phyloP scores from a whole-genome alignment of 2,329 filamentous ascomycete species.

The Botrytis fragariae region DNA sequence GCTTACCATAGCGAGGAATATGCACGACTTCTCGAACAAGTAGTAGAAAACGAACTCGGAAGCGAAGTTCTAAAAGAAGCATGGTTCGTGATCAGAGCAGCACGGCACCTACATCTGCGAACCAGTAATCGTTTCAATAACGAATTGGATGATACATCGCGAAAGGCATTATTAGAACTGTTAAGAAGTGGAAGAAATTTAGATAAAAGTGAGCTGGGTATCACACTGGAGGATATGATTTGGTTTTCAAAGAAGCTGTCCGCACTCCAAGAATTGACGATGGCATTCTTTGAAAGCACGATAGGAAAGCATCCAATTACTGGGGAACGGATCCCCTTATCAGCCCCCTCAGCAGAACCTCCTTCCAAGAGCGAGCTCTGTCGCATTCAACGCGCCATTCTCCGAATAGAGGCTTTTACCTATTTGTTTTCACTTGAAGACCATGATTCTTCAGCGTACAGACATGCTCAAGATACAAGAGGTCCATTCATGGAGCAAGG shows the following conservation, averaged over 20 bases:
- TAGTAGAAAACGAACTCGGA: neutral
- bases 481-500: neutral
- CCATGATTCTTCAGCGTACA: neutral
- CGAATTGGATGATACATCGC: neutral
- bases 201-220: neutral
- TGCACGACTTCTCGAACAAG: neutral
- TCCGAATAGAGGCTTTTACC: neutral
- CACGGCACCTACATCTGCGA: neutral
- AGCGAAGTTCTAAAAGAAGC: neutral
- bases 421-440: neutral
- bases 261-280: neutral
- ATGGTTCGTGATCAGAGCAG: neutral
- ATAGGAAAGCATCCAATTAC: neutral
- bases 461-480: neutral
- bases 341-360: neutral
- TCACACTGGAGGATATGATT: neutral
- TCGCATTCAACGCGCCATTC: neutral
- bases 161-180: neutral
- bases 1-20: neutral
- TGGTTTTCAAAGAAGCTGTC: neutral
- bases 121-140: rapidly evolving
- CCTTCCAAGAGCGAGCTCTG: neutral
- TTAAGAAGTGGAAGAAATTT: neutral
- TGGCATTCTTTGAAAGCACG: neutral
- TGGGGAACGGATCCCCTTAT: neutral